Percentiles rank a stretch among this genome's conserved stretches.
Conservation (phyloP, 73 alveolate species). For the Paramecium octaurelia region DNA sequence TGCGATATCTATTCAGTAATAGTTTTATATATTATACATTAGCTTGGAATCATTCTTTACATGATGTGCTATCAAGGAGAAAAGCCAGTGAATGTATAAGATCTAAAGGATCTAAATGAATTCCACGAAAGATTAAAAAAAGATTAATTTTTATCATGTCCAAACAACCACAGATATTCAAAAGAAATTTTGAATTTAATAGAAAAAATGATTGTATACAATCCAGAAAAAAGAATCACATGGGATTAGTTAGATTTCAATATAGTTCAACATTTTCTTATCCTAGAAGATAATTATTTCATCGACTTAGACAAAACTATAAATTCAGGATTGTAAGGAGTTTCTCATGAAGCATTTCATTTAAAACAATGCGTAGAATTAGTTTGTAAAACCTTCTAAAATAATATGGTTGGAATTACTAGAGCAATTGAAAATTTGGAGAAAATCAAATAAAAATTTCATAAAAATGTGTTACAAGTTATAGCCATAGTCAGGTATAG, state of each 20-base stretch:
- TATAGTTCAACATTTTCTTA: background rate
- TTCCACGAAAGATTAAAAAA: background rate
- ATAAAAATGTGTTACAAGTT: background rate
- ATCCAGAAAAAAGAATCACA: background rate
- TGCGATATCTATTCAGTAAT: background rate
- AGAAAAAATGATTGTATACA: background rate
- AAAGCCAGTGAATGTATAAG: background rate
- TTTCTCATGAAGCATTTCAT: background rate
- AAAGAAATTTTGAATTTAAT: background rate
- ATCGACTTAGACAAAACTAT: background rate
- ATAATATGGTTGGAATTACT: background rate
- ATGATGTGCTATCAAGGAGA: background rate
- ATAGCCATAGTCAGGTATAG: background rate
- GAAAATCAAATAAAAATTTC: background rate
- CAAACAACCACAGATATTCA: background rate
- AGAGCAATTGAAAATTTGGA: background rate
- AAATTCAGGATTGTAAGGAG: background rate
- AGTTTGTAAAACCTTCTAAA: background rate
- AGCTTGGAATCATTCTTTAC: background rate
- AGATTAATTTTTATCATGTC: background rate
- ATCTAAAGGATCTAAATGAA: background rate
- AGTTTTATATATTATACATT: background rate
- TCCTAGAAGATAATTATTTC: background rate
- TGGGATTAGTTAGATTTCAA: background rate
- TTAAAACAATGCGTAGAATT: background rate